phyloP scores from a whole-genome alignment of 345 rosid genomes.

The Camelina sativa region DNA sequence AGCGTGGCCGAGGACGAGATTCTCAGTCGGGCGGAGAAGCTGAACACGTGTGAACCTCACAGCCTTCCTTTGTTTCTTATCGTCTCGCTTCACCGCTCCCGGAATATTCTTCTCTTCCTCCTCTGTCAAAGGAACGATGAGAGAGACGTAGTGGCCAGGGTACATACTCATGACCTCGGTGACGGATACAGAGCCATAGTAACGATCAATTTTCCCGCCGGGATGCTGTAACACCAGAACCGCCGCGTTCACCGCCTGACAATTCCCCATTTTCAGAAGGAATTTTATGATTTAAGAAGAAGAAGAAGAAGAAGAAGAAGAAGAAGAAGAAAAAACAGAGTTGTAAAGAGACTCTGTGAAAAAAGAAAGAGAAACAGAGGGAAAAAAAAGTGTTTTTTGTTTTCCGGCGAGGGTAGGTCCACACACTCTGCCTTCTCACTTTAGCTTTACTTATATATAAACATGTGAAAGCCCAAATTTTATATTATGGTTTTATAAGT shows the following conservation, averaged over 20 bases:
- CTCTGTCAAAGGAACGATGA: slow-evolving; percentile 75
- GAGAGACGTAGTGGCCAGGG: slow-evolving; percentile 93
- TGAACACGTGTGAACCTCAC: slow-evolving; percentile 71
- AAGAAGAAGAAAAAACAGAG: slow-evolving; percentile 25
- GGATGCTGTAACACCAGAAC: slow-evolving; percentile 89
- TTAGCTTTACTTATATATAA: slow-evolving; percentile 34
- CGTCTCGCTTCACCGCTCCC: slow-evolving; percentile 1
- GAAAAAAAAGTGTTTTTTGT: not conserved
- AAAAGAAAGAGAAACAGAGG: slow-evolving; percentile 1
- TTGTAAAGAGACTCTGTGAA: slow-evolving; percentile 19
- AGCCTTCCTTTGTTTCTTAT: slow-evolving; percentile 36
- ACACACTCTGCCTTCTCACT: slow-evolving; percentile 19
- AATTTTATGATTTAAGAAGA: not conserved
- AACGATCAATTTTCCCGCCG: slow-evolving; percentile 70
- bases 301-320: not conserved
- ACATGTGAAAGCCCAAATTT: slow-evolving; percentile 21
- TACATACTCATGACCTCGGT: slow-evolving; percentile 74
- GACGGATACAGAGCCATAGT: slow-evolving; percentile 64
- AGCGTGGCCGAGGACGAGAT: slow-evolving; percentile 89
- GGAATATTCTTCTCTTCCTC: slow-evolving; percentile 43
- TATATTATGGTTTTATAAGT: not conserved
- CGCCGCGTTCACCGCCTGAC: slow-evolving; percentile 90
- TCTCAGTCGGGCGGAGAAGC: slow-evolving; percentile 83
- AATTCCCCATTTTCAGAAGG: slow-evolving; percentile 69
- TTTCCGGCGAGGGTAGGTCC: slow-evolving; percentile 42